Evolutionary conservation across 1,139 yeast species (phyloP), one percentile per base, ranked within the genome.

Genomic region (Lodderomyces oxycetoniae): DNA sequence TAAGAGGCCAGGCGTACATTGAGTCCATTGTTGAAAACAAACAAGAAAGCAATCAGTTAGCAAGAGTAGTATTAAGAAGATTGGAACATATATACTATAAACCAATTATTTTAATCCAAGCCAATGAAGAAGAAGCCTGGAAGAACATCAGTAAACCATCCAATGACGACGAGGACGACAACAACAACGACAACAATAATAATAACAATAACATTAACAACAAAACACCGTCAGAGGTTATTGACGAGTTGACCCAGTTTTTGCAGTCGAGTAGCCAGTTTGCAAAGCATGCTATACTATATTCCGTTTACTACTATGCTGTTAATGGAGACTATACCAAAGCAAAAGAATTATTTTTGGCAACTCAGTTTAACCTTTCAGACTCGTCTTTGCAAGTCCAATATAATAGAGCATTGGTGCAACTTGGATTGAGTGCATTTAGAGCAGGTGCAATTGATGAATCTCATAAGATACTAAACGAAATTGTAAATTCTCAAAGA

Each of bases 371-470:
- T 50, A 86, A 91, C 50, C 74, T 79, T 34, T 82, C 94, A 31
- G 97, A 91, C 51, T 78, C 94, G 26, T 67, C 80, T 30, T 67
- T 91, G 48, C 98, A 91, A 71, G 89, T 91, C 38, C 73, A 87
- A 52, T 93, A 87, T 71, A 93, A 93, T 71, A 77, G 99, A 61
- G 88, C 96, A 11, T 74, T 93, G 48, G 96, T 88, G 42, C 98
- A 93, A 65, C 75, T 93, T 46, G 99, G 98, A 41, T 73, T 93
- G 47, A 80, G 95, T 59, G 98, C 98, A 12, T 93, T 93, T 79
- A 81, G 96, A 60, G 66, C 76, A 35, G 96, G 97, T 21, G 73
- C 84, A 47, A 80, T 89, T 51, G 76, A 74, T 49, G 98, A 93
- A 57, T 74, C 93, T 40, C 95, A 88, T 61, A 91, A 85, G 63